Evolutionary conservation across 129 eudicot species (phyloP).

Genomic region (Arctium lappa): DNA sequence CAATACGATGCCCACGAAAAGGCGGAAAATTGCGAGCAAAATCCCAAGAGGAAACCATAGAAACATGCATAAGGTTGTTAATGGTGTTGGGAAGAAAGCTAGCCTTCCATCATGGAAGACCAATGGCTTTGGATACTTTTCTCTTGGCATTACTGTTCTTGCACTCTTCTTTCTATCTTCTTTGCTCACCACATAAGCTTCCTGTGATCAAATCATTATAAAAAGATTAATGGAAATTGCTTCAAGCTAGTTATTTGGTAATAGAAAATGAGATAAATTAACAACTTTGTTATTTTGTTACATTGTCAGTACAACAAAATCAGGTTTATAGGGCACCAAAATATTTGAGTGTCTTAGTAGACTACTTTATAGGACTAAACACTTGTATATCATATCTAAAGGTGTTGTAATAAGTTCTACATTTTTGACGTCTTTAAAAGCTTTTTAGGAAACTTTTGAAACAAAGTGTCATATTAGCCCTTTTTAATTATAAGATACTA

Average conservation of each 20-base stretch:
- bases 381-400: too few relatives aligned
- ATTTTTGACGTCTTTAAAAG: too few relatives aligned
- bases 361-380: too few relatives aligned
- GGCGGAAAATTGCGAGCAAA: slow-evolving; percentile 48
- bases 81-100: slow-evolving; percentile 84
- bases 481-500: too few relatives aligned
- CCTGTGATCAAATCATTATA: slow-evolving; percentile 46
- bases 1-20: slow-evolving; percentile 47
- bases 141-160: slow-evolving; percentile 55
- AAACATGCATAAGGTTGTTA: slow-evolving; percentile 66
- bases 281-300: too few relatives aligned
- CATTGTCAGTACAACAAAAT: too few relatives aligned
- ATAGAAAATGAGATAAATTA: not conserved
- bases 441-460: too few relatives aligned
- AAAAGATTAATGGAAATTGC: not conserved
- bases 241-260: not conserved
- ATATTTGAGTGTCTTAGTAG: too few relatives aligned
- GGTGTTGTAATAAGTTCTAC: too few relatives aligned
- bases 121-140: slow-evolving; percentile 74
- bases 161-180: slow-evolving; percentile 50
- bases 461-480: too few relatives aligned
- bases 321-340: too few relatives aligned
- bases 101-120: slow-evolving; percentile 93
- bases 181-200: slow-evolving; percentile 61
- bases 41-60: slow-evolving; percentile 85